Evolutionary conservation across 2,329 filamentous ascomycete species (phyloP).

Genomic region (Aspergillus niger): DNA sequence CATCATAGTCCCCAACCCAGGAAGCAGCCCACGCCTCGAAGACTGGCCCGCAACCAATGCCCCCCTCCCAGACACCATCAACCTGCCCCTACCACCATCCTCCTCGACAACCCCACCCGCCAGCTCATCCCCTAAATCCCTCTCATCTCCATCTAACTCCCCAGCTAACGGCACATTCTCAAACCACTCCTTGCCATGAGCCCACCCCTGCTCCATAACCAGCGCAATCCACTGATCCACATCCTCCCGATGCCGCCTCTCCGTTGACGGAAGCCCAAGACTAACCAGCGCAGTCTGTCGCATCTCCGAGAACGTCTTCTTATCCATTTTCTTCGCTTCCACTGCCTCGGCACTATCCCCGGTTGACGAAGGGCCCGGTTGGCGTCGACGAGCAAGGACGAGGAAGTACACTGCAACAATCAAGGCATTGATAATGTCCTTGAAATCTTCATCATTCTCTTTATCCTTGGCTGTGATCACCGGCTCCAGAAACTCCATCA

Average conservation of each 20-base stretch:
- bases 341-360: conserved; percentile 7
- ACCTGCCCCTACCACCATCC: conserved; percentile 34
- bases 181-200: conserved; percentile 68
- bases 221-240: conserved; percentile 64
- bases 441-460: conserved; percentile 50
- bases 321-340: conserved; percentile 39
- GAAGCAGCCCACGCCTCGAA: conserved; percentile 42
- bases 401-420: conserved; percentile 49
- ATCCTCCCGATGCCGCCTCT: conserved; percentile 48
- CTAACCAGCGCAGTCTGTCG: conserved; percentile 41
- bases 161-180: conserved; percentile 53
- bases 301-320: conserved; percentile 46
- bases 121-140: conserved; percentile 38
- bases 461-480: conserved; percentile 46
- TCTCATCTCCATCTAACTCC: conserved; percentile 37
- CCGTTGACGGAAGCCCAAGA: conserved; percentile 43
- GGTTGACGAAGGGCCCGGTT: conserved; percentile 13
- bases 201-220: conserved; percentile 53
- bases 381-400: conserved; percentile 53
- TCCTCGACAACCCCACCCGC: conserved; percentile 36
- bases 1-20: conserved; percentile 55
- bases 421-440: conserved; percentile 41
- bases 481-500: conserved; percentile 37
- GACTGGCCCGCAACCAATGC: conserved; percentile 17
- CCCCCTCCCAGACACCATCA: conserved; percentile 17